These are phyloP conservation scores for Dalechampia spathulata DNA, from an alignment of 441 rosid species.

Conservation along the genomic window DNA sequence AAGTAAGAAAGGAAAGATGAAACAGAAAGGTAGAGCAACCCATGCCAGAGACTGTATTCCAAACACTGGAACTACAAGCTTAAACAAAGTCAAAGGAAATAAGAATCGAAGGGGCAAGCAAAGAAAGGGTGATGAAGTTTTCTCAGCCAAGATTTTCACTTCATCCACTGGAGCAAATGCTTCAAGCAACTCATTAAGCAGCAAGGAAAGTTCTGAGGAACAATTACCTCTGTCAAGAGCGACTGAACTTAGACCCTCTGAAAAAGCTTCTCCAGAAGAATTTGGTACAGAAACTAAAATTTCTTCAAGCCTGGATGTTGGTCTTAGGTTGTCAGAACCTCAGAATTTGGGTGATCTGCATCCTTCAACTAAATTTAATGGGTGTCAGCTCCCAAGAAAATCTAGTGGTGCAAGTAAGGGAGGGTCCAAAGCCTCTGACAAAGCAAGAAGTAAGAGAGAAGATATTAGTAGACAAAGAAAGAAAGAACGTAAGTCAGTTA, in stretches of 20 bases:
- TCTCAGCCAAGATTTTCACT: constrained; percentile 22
- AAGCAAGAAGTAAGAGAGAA: constrained; percentile 36
- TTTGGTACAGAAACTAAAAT: constrained; percentile 15
- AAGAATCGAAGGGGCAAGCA: constrained; percentile 34
- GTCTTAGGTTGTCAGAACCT: constrained; percentile 19
- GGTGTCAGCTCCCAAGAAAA: constrained; percentile 30
- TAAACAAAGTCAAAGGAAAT: constrained; percentile 32
- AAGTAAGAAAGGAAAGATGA: constrained; percentile 42
- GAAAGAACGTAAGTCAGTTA: constrained; percentile 28
- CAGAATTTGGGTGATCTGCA: constrained; percentile 17
- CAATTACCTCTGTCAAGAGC: constrained; percentile 20
- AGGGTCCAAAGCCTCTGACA: constrained; percentile 36
- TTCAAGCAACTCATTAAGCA: constrained; percentile 28
- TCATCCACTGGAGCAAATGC: constrained; percentile 23
- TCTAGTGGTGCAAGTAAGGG: constrained; percentile 39
- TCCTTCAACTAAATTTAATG: constrained; percentile 32
- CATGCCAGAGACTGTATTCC: constrained; percentile 20
- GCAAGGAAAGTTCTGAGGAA: constrained; percentile 23
- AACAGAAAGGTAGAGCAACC: constrained; percentile 34
- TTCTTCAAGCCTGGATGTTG: constrained; percentile 16
- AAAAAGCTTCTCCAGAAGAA: constrained; percentile 22
- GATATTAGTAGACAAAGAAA: constrained; percentile 28
- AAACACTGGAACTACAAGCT: constrained; percentile 28
- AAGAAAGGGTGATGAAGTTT: constrained; percentile 18
- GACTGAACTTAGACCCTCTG: constrained; percentile 18